These are phyloP conservation scores for Rhynchospora breviuscula DNA, from an alignment of 176 grass and related monocot species.

Conservation along the genomic window DNA sequence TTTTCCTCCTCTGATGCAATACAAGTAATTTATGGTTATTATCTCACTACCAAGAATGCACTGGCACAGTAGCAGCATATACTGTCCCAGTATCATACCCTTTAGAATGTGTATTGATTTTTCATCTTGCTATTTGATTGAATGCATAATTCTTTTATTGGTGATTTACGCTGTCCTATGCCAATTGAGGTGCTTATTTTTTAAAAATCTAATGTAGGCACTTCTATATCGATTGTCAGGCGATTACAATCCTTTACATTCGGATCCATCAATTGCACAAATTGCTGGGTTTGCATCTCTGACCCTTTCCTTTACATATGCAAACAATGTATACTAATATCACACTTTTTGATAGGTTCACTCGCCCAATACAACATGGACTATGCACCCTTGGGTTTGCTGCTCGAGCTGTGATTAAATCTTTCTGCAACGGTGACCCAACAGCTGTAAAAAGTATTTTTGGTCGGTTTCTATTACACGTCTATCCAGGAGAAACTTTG, in stretches of 20 bases:
- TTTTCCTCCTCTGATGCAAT: neutral
- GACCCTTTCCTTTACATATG: neutral
- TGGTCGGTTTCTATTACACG: slow-evolving; percentile 72
- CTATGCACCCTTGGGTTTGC: slow-evolving; percentile 77
- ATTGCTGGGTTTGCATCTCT: slow-evolving; percentile 61
- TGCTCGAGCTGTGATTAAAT: slow-evolving; percentile 62
- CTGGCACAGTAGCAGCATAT: neutral
- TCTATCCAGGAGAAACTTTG: slow-evolving; percentile 69
- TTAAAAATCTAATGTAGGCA: slow-evolving; percentile 44
- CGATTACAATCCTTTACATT: slow-evolving; percentile 96
- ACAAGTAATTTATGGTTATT: neutral
- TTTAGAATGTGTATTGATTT: neutral
- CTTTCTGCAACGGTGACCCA: slow-evolving; percentile 61
- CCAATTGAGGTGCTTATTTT: neutral
- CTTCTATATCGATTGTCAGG: slow-evolving; percentile 85
- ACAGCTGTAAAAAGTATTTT: slow-evolving; percentile 53
- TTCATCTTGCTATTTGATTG: neutral
- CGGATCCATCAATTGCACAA: slow-evolving; percentile 72
- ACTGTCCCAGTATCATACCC: neutral
- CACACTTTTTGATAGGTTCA: slow-evolving; percentile 43
- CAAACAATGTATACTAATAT: neutral
- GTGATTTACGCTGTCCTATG: slow-evolving; percentile 13
- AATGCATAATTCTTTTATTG: neutral
- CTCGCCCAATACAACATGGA: slow-evolving; percentile 73
- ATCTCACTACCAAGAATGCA: neutral